A percentile compares a stretch with the other conserved stretches of the same genome.
Evolutionary conservation across 306 rosid species (phyloP).

Genomic region (Prunus armeniaca): DNA sequence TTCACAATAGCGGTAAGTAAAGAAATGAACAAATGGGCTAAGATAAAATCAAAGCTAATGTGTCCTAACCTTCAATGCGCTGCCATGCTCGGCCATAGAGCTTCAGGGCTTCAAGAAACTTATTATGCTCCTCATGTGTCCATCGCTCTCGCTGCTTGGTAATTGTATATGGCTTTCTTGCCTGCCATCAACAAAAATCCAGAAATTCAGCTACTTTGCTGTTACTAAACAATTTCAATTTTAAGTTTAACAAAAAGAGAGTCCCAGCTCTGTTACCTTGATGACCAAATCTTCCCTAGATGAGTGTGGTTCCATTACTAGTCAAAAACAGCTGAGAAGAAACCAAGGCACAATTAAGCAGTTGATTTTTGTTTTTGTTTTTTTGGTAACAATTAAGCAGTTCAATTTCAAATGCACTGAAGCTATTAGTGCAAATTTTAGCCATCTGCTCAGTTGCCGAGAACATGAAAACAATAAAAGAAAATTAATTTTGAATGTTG

Average conservation of each 20-base stretch:
- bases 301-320: constrained; percentile 65
- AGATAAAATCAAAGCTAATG: not conserved
- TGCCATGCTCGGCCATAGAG: constrained; percentile 98
- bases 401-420: constrained; percentile 29
- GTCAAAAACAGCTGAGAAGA: constrained; percentile 39
- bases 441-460: constrained; percentile 54
- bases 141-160: constrained; percentile 97
- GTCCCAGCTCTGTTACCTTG: constrained; percentile 50
- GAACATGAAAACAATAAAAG: constrained; percentile 27
- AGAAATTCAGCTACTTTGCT: constrained; percentile 21
- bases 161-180: constrained; percentile 87
- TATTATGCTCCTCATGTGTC: constrained; percentile 92
- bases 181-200: constrained; percentile 43
- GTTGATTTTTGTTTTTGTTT: constrained; percentile 54
- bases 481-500: not conserved
- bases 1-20: constrained; percentile 5
- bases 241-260: constrained; percentile 6
- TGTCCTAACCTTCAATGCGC: constrained; percentile 78
- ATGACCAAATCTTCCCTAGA: constrained; percentile 70
- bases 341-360: constrained; percentile 55
- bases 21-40: constrained; percentile 20
- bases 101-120: constrained; percentile 88
- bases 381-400: constrained; percentile 35
- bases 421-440: constrained; percentile 9
- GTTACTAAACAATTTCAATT: constrained; percentile 1